phyloP scores from a whole-genome alignment of 257 asterid species.

The Galeopsis tetrahit region DNA sequence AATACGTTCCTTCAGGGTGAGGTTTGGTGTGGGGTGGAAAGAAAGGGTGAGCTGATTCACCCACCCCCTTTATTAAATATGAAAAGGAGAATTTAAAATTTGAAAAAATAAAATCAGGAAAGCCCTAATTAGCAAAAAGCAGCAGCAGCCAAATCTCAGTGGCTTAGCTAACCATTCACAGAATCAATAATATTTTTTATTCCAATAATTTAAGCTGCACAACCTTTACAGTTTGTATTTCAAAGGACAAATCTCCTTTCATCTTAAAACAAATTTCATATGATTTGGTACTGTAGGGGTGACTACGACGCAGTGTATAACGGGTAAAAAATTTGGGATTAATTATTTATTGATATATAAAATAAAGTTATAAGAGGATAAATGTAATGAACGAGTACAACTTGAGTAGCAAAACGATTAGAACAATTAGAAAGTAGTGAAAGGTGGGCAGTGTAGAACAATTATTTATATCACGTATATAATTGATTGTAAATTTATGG shows the following conservation, averaged over 20 bases:
- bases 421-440: too few relatives aligned
- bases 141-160: conserved; percentile 24
- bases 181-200: conserved; percentile 1
- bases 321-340: too few relatives aligned
- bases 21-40: conserved; percentile 42
- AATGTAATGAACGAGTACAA: too few relatives aligned
- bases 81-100: background rate
- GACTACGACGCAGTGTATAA: too few relatives aligned
- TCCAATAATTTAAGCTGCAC: too few relatives aligned
- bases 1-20: conserved; percentile 14
- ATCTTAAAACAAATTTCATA: background rate
- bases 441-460: too few relatives aligned
- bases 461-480: too few relatives aligned
- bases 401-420: too few relatives aligned
- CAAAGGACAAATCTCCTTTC: conserved; percentile 41
- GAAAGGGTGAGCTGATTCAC: conserved; percentile 41
- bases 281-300: background rate
- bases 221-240: conserved; percentile 44
- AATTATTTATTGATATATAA: too few relatives aligned
- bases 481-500: too few relatives aligned
- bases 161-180: conserved; percentile 39
- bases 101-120: background rate
- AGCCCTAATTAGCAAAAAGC: conserved; percentile 31
- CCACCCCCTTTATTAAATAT: conserved; percentile 15
- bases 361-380: too few relatives aligned